Evolutionary conservation across 1,284 basidiomycete genomes (phyloP), one percentile per base, ranked within the genome.

Genomic region (Trichosporon sp.): DNA sequence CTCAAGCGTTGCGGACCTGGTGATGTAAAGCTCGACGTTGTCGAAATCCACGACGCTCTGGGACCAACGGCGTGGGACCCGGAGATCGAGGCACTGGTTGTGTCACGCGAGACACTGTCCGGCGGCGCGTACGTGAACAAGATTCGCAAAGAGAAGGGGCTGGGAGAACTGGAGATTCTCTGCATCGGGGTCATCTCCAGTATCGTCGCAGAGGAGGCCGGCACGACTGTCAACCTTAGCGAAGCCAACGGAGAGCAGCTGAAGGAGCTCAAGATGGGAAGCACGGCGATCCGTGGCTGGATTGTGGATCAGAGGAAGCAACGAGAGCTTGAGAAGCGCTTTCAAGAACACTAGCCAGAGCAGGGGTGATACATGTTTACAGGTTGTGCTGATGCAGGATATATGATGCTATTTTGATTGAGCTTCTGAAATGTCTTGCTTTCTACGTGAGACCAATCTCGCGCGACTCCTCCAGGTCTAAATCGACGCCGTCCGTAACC

Each of bases 151-250:
- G 69, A 74, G 58, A 71, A 72, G 37, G 64, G 64, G 2, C 80
- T 95, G 0, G 85, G 87, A 7, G 69, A 85, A 5, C 83, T 95
- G 25, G 80, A 86, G 59, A 84, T 87, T 0, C 91, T 89, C 71
- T 83, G 91, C 36, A 92, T 95, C 72, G 90, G 93, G 76, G 92
- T 95, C 67, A 93, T 95, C 69, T 90, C 89, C 0, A 81, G 87
- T 29, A 84, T 83, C 19, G 56, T 69, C 16, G 57, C 60, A 13
- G 59, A 60, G 32, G 64, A 66, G 29, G 37, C 56, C 2, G 25
- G 65, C 10, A 29, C 36, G 49, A 73, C 67, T 23, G 46, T 68
- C 11, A 70, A 74, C 58, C 61, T 80, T 58, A 31, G 37, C 9
- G 33, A 19, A 0, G 70, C 60, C 6, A 88, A 92, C 73, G 83